A percentile compares a stretch with the other conserved stretches of the same genome.
Conservation (phyloP, 176 grass and related monocot genomes). For the Oryza punctata region DNA sequence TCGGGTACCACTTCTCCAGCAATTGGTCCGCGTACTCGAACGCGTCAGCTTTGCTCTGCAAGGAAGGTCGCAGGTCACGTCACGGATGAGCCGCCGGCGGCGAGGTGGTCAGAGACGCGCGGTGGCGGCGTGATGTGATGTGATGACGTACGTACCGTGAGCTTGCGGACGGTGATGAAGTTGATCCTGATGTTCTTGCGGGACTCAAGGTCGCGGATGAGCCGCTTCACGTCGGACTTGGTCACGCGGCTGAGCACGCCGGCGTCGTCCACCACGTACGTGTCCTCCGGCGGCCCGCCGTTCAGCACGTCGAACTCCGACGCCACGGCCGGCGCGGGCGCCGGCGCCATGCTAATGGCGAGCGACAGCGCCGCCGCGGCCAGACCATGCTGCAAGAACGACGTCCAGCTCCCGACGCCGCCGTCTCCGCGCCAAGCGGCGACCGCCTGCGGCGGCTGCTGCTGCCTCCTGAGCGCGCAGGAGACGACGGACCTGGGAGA, state of each 20-base stretch:
- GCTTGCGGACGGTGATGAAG: conserved; percentile 92
- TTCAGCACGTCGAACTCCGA: conserved; percentile 95
- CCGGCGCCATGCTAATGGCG: conserved; percentile 69
- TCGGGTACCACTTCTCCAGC: conserved; percentile 99
- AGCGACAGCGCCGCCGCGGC: conserved; percentile 72
- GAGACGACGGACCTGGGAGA: conserved; percentile 29
- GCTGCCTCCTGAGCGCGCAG: conserved; percentile 49
- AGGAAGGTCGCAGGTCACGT: neutral
- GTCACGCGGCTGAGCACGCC: conserved; percentile 96
- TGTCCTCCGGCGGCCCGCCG: conserved; percentile 67
- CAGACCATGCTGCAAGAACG: conserved; percentile 80
- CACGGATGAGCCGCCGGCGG: neutral
- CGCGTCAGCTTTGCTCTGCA: conserved; percentile 97
- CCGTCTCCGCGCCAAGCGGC: conserved; percentile 10
- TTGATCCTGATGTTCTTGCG: conserved; percentile 91
- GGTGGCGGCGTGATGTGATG: neutral
- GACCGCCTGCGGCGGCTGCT: neutral
- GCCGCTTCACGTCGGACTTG: conserved; percentile 79
- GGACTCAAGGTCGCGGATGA: conserved; percentile 74
- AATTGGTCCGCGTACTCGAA: conserved; percentile 99
- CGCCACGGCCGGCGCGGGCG: conserved; percentile 51
- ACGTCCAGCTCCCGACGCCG: conserved; percentile 47
- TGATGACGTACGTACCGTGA: conserved; percentile 58
- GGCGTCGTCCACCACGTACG: conserved; percentile 91
- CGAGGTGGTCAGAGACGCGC: neutral